These are phyloP conservation scores for Cordyceps cicadae DNA, from an alignment of 2,329 filamentous ascomycete species.

Conservation along the genomic window DNA sequence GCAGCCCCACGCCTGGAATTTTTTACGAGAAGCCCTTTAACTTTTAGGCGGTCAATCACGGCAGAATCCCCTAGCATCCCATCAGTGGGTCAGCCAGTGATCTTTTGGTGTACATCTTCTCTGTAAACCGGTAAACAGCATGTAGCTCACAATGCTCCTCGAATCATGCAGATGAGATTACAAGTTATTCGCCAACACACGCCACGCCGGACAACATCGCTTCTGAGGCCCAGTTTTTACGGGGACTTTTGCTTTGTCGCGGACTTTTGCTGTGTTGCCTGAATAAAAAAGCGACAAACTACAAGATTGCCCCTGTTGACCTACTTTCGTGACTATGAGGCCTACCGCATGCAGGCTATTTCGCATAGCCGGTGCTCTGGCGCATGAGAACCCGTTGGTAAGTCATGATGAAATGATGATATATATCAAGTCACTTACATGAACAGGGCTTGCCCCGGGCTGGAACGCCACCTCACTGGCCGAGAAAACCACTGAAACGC, in stretches of 20 bases:
- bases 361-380: slow-evolving; percentile 22
- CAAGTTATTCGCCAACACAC: background rate
- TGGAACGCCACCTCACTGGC: slow-evolving; percentile 47
- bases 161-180: background rate
- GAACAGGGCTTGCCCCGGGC: slow-evolving; percentile 73
- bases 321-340: slow-evolving; percentile 25
- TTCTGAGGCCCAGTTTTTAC: background rate
- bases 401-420: slow-evolving; percentile 15
- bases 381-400: slow-evolving; percentile 86
- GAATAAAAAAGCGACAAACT: background rate
- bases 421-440: background rate
- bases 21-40: slow-evolving; percentile 28
- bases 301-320: background rate
- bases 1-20: slow-evolving; percentile 26
- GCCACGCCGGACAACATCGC: background rate
- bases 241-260: background rate
- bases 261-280: background rate
- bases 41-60: slow-evolving; percentile 43
- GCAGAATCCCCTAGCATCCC: slow-evolving; percentile 30
- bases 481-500: slow-evolving; percentile 71
- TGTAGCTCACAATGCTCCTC: background rate
- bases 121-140: background rate
- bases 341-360: slow-evolving; percentile 29
- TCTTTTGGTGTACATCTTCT: background rate
- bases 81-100: background rate